phyloP scores from a whole-genome alignment of 768 basidiomycete genomes.

The Xerocomellus amylosporus region DNA sequence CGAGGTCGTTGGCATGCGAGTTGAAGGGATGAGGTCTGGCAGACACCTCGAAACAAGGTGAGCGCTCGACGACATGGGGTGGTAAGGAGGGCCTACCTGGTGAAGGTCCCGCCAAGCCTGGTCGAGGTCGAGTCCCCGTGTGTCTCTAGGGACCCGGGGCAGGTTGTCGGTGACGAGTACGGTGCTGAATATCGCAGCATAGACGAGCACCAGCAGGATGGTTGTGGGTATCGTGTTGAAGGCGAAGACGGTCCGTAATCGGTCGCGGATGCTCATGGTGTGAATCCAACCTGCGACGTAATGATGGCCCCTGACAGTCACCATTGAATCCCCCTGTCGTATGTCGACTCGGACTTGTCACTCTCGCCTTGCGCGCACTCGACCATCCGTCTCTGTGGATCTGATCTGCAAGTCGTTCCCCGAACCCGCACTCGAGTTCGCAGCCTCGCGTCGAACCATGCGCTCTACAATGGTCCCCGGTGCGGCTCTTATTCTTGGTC shows the following conservation, averaged over 20 bases:
- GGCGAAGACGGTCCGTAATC: constrained; percentile 26
- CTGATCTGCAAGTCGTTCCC: background rate
- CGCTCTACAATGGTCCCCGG: no score
- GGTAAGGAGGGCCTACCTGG: constrained; percentile 34
- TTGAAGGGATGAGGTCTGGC: constrained; percentile 73
- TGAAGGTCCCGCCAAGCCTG: constrained; percentile 61
- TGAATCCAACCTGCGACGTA: background rate
- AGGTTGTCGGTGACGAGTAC: constrained; percentile 51
- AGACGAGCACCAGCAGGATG: constrained; percentile 45
- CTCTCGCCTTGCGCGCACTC: no score
- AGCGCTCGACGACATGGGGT: background rate
- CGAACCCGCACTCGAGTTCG: background rate
- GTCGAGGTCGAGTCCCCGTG: constrained; percentile 46
- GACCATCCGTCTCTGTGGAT: no score
- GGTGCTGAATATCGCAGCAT: constrained; percentile 44
- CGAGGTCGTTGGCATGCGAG: constrained; percentile 71
- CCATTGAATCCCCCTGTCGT: no score
- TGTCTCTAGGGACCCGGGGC: constrained; percentile 42
- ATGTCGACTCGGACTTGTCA: no score
- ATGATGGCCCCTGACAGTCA: background rate
- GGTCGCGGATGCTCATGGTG: constrained; percentile 27
- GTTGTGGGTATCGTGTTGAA: constrained; percentile 46
- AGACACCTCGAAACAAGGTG: constrained; percentile 46
- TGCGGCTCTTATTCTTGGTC: background rate
- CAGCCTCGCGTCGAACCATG: background rate